These are phyloP conservation scores for Coriolopsis trogii DNA, from an alignment of 1,284 basidiomycete species.

Conservation along the genomic window DNA sequence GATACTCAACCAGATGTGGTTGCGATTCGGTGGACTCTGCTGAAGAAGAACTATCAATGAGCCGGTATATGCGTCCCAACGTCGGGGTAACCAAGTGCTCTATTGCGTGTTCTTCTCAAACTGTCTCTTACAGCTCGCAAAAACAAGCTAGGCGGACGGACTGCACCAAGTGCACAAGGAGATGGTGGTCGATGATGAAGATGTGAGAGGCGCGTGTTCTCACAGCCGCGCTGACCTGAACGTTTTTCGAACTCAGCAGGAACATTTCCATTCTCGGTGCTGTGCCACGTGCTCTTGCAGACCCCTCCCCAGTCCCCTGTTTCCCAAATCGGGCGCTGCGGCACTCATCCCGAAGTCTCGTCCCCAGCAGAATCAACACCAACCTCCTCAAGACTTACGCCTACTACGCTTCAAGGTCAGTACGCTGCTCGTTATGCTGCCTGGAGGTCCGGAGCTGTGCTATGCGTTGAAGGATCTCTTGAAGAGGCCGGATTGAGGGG, in stretches of 20 bases:
- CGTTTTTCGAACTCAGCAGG: constrained; percentile 32
- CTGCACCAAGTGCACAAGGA: constrained; percentile 26
- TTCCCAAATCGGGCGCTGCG: constrained; percentile 14
- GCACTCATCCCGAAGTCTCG: constrained; percentile 17
- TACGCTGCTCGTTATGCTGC: constrained; percentile 19
- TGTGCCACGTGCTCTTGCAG: constrained; percentile 13
- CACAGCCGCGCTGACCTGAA: constrained; percentile 31
- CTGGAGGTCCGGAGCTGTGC: background rate
- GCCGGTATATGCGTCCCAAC: constrained; percentile 15
- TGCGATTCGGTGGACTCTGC: constrained; percentile 15
- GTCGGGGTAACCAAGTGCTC: constrained; percentile 14
- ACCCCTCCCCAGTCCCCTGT: constrained; percentile 25
- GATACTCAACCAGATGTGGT: constrained; percentile 25
- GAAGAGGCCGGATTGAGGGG: constrained; percentile 6
- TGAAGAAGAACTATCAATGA: constrained; percentile 10
- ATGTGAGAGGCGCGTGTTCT: constrained; percentile 36
- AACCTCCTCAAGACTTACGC: constrained; percentile 36
- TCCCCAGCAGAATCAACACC: constrained; percentile 25
- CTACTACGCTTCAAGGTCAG: constrained; percentile 34
- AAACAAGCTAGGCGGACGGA: constrained; percentile 20
- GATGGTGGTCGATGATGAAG: constrained; percentile 54
- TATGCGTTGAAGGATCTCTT: constrained; percentile 1
- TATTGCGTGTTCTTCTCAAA: constrained; percentile 26
- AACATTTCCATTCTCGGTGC: constrained; percentile 12
- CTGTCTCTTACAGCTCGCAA: constrained; percentile 28